A percentile compares a stretch with the other conserved stretches of the same genome.
Conservation (phyloP, 2,329 filamentous ascomycete genomes). For the Botryotinia calthae region DNA sequence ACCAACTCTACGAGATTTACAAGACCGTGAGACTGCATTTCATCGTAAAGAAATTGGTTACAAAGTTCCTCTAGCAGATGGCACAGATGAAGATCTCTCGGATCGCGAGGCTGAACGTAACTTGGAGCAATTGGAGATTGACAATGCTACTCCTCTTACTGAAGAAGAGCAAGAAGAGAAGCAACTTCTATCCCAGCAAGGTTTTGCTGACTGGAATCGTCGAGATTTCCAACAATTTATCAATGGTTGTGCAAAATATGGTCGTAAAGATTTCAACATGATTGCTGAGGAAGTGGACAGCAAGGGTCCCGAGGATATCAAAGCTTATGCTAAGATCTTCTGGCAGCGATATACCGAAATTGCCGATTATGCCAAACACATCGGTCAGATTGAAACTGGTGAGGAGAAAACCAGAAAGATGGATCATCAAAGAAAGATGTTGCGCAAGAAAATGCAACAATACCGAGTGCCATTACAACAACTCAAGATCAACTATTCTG, state of each 20-base stretch:
- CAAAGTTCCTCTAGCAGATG: slow-evolving; percentile 86
- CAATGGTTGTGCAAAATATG: slow-evolving; percentile 91
- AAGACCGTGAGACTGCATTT: slow-evolving; percentile 93
- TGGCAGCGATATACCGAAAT: slow-evolving; percentile 95
- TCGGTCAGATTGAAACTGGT: slow-evolving; percentile 86
- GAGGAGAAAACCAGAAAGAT: slow-evolving; percentile 87
- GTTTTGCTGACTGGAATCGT: slow-evolving; percentile 93
- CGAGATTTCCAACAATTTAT: slow-evolving; percentile 98
- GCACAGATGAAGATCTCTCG: slow-evolving; percentile 80
- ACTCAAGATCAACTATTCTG: slow-evolving; percentile 97
- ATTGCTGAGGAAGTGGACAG: slow-evolving; percentile 90
- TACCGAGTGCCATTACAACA: slow-evolving; percentile 98
- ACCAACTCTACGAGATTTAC: slow-evolving; percentile 75
- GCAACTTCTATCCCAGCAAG: slow-evolving; percentile 73
- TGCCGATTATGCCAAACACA: slow-evolving; percentile 81
- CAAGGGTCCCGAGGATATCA: slow-evolving; percentile 82
- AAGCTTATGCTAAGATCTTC: slow-evolving; percentile 89
- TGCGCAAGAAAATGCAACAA: slow-evolving; percentile 92
- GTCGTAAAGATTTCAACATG: slow-evolving; percentile 77
- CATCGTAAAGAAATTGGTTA: slow-evolving; percentile 96
- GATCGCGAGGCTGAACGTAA: slow-evolving; percentile 86
- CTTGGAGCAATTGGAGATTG: slow-evolving; percentile 86
- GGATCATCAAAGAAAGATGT: slow-evolving; percentile 87
- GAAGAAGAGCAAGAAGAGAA: slow-evolving; percentile 90
- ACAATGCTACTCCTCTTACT: slow-evolving; percentile 82